Evolutionary conservation across 768 basidiomycete genomes (phyloP).

Genomic region (Trametes coccinea): DNA sequence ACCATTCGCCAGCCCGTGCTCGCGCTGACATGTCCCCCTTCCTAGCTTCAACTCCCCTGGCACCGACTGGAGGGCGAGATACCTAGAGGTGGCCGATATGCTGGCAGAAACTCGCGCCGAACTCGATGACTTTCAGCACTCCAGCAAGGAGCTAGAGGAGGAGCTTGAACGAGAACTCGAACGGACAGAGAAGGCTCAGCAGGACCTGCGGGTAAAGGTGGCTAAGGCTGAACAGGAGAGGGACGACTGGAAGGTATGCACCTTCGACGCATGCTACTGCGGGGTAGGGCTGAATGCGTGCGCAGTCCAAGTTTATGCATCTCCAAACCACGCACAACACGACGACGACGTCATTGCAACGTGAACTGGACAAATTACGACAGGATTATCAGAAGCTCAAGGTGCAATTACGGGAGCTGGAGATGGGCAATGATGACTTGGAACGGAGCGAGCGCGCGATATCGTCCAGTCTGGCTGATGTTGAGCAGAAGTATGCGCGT

Average conservation of each 20-base stretch:
- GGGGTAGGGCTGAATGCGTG: conserved; percentile 16
- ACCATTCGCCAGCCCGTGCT: conserved; percentile 12
- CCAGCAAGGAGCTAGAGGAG: conserved; percentile 89
- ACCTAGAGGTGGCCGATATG: conserved; percentile 82
- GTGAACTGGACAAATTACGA: conserved; percentile 81
- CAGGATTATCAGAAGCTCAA: conserved; percentile 72
- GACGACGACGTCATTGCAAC: conserved; percentile 86
- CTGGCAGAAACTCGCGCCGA: conserved; percentile 81
- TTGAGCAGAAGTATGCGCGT: conserved; percentile 86
- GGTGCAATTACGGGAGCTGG: conserved; percentile 80
- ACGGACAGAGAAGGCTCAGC: conserved; percentile 81
- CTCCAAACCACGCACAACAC: conserved; percentile 90
- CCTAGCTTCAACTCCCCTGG: conserved; percentile 56
- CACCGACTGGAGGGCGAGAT: conserved; percentile 77
- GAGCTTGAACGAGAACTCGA: conserved; percentile 92
- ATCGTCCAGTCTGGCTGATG: conserved; percentile 76
- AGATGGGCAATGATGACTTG: conserved; percentile 97
- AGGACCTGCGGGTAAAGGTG: conserved; percentile 74
- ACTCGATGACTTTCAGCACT: conserved; percentile 83
- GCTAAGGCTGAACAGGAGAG: conserved; percentile 70
- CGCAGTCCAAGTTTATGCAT: conserved; percentile 78
- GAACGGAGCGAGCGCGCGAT: conserved; percentile 93
- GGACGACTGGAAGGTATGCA: conserved; percentile 90
- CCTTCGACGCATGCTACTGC: too few species aligned
- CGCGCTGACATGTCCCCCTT: conserved; percentile 20